Evolutionary conservation across 805 yeast genomes (phyloP).

Genomic region (Candida rishiriensis): DNA sequence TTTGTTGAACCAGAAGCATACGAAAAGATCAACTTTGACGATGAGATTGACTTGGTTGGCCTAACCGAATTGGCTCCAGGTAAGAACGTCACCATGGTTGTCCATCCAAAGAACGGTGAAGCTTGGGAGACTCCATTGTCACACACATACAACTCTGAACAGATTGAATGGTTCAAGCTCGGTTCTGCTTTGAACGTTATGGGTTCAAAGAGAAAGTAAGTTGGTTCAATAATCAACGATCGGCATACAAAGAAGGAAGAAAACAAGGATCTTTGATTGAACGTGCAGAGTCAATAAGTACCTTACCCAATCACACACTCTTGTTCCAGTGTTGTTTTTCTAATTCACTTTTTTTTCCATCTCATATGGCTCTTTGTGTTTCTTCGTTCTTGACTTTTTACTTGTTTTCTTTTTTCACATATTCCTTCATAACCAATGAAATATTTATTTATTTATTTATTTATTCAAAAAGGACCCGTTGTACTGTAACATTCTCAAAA

Average conservation of each 20-base stretch:
- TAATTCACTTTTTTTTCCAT: not conserved
- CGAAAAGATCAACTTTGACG: constrained; percentile 89
- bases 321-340: not conserved
- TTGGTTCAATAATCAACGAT: too few species aligned
- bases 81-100: constrained; percentile 77
- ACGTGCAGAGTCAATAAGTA: not conserved
- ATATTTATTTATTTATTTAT: not conserved
- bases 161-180: constrained; percentile 97
- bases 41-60: constrained; percentile 83
- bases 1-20: constrained; percentile 85
- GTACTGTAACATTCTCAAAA: not conserved
- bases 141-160: constrained; percentile 95
- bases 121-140: constrained; percentile 89
- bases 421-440: not conserved
- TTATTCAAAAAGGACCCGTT: not conserved
- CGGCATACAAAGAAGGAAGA: too few species aligned
- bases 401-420: not conserved
- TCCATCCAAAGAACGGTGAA: constrained; percentile 66
- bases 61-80: constrained; percentile 88
- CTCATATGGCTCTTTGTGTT: constrained; percentile 4
- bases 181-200: constrained; percentile 99
- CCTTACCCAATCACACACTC: not conserved
- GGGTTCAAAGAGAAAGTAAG: constrained; percentile 27
- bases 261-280: constrained; percentile 1
- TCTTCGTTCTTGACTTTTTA: not conserved